A percentile compares a stretch with the other conserved stretches of the same genome.
Evolutionary conservation across 805 yeast species (phyloP).

Genomic region (Monosporozyma yasuniensis): DNA sequence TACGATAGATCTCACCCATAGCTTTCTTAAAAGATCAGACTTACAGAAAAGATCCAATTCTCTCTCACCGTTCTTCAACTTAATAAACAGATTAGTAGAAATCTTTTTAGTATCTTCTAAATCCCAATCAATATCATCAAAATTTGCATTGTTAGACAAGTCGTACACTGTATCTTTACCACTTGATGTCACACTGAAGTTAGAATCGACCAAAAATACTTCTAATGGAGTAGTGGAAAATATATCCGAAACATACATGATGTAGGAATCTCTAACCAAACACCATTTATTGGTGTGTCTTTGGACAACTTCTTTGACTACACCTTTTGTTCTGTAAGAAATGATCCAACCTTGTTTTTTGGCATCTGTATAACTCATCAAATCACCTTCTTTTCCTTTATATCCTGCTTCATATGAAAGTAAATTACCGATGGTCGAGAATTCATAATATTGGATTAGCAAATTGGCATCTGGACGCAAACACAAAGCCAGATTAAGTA

Average conservation of each 20-base stretch:
- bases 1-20: conserved; percentile 70
- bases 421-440: conserved; percentile 79
- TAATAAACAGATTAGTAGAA: conserved; percentile 47
- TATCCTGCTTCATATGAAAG: conserved; percentile 73
- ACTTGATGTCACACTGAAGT: conserved; percentile 50
- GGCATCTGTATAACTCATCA: conserved; percentile 75
- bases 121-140: conserved; percentile 12
- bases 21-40: conserved; percentile 51
- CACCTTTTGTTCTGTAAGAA: conserved; percentile 73
- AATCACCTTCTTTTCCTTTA: conserved; percentile 82
- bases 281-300: conserved; percentile 93
- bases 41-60: conserved; percentile 63
- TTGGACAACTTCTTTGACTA: conserved; percentile 75
- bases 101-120: conserved; percentile 31
- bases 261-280: conserved; percentile 71
- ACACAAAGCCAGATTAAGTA: conserved; percentile 48
- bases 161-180: conserved; percentile 21
- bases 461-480: conserved; percentile 76
- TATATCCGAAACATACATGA: conserved; percentile 78
- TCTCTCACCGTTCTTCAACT: conserved; percentile 67
- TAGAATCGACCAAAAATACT: conserved; percentile 78
- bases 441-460: conserved; percentile 77
- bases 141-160: background rate
- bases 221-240: conserved; percentile 83
- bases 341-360: conserved; percentile 93